These are phyloP conservation scores for Piloderma croceum DNA, from an alignment of 768 basidiomycete genomes.

Conservation along the genomic window DNA sequence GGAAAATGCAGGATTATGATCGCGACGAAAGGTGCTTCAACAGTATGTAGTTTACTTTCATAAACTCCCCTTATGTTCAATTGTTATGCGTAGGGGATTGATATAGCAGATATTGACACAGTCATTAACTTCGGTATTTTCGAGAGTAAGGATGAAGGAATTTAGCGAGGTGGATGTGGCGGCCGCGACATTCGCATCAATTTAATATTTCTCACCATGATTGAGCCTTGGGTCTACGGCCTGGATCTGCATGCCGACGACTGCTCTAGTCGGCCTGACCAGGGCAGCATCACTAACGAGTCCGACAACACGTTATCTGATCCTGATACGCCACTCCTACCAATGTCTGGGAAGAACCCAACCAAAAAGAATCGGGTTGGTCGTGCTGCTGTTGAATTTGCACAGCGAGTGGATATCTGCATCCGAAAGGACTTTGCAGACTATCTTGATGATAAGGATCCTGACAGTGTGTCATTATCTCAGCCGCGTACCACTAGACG, in stretches of 20 bases:
- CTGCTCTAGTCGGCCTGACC: neutral
- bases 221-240: conserved; percentile 12
- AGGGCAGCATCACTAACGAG: too few relatives aligned
- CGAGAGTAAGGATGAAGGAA: neutral
- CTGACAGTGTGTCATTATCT: too few relatives aligned
- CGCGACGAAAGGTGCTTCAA: conserved; percentile 20
- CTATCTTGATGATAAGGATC: neutral
- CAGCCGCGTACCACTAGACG: too few relatives aligned
- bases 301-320: neutral
- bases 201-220: conserved; percentile 15
- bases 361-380: neutral
- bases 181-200: conserved; percentile 1
- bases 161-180: conserved; percentile 19
- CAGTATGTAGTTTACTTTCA: conserved; percentile 8
- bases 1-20: conserved; percentile 19
- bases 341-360: neutral
- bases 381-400: neutral
- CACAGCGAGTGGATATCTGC: neutral
- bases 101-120: conserved; percentile 13
- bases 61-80: neutral
- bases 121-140: conserved; percentile 18
- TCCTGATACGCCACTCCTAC: neutral
- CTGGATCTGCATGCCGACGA: conserved; percentile 1
- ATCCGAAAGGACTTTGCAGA: neutral
- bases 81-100: conserved; percentile 12